These are phyloP conservation scores for Amaranthus tricolor DNA, from an alignment of 179 eudicot genomes.

Conservation along the genomic window DNA sequence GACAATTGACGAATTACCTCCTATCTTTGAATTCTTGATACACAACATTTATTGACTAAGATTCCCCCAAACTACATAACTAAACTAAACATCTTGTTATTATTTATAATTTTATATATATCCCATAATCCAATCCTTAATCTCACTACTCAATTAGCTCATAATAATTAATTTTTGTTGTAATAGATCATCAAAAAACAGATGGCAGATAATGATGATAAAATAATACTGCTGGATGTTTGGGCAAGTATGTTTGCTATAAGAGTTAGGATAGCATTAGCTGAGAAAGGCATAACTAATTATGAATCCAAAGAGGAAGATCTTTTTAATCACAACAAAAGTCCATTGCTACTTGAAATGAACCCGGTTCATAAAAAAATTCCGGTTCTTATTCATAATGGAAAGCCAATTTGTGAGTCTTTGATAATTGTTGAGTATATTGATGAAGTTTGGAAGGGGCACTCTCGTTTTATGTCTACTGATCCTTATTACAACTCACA, in stretches of 20 bases:
- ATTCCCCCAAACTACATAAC: too few species aligned
- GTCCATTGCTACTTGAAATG: neutral
- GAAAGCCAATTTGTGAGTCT: slow-evolving; percentile 11
- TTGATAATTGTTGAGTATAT: slow-evolving; percentile 7
- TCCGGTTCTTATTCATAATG: neutral
- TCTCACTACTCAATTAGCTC: too few species aligned
- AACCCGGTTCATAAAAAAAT: slow-evolving; percentile 11
- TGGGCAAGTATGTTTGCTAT: slow-evolving; percentile 7
- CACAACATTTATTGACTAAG: too few species aligned
- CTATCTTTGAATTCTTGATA: too few species aligned
- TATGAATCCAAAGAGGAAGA: slow-evolving; percentile 9
- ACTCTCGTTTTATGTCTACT: neutral
- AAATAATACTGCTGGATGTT: neutral
- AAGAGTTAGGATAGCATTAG: slow-evolving; percentile 11
- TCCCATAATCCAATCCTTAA: too few species aligned
- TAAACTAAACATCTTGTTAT: too few species aligned
- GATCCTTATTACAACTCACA: slow-evolving; percentile 11
- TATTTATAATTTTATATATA: too few species aligned
- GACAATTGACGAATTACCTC: too few species aligned
- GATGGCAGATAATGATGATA: slow-evolving; percentile 6
- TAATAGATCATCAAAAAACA: neutral
- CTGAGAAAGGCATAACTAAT: slow-evolving; percentile 5
- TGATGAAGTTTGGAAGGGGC: slow-evolving; percentile 12
- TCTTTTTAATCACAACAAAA: neutral
- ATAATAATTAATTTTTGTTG: too few species aligned